phyloP scores from a whole-genome alignment of 225 moss, liverwort and hornwort species.

The Physcomitrellopsis africana region DNA sequence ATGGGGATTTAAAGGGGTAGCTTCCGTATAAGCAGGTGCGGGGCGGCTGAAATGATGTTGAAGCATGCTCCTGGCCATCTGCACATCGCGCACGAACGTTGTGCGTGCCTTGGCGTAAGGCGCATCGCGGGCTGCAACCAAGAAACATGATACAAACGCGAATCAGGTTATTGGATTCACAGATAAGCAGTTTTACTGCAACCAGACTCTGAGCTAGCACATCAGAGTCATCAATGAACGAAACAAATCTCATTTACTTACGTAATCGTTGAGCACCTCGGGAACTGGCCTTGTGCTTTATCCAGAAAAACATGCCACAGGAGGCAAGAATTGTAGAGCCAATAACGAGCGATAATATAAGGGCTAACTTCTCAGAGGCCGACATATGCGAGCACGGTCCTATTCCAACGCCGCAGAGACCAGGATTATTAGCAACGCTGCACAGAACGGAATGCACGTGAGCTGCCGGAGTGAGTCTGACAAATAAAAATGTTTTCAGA shows the following conservation, averaged over 20 bases:
- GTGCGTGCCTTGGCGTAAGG: conserved; percentile 64
- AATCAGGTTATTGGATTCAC: not conserved
- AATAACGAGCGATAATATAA: conserved; percentile 41
- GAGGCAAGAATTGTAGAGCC: conserved; percentile 31
- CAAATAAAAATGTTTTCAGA: not conserved
- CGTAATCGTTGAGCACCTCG: conserved; percentile 57
- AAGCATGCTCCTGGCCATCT: conserved; percentile 50
- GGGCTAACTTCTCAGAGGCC: conserved; percentile 51
- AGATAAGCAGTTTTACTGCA: not conserved
- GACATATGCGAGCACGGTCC: conserved; percentile 61
- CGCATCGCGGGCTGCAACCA: conserved; percentile 55
- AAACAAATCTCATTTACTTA: conserved; percentile 28
- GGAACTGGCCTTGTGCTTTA: conserved; percentile 25
- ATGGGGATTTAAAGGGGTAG: conserved; percentile 46
- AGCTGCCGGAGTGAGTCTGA: conserved; percentile 1
- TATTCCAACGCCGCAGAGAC: conserved; percentile 77
- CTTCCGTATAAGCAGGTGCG: conserved; percentile 42
- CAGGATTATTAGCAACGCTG: conserved; percentile 81
- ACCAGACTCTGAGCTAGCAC: not conserved
- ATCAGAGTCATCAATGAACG: not conserved
- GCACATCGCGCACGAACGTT: conserved; percentile 57
- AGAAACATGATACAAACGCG: not conserved
- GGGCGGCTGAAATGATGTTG: conserved; percentile 57
- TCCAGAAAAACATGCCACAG: conserved; percentile 36
- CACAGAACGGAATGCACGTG: conserved; percentile 22